These are phyloP conservation scores for Hymenoscyphus fructigenus DNA, from an alignment of 2,329 filamentous ascomycete genomes.

Conservation along the genomic window DNA sequence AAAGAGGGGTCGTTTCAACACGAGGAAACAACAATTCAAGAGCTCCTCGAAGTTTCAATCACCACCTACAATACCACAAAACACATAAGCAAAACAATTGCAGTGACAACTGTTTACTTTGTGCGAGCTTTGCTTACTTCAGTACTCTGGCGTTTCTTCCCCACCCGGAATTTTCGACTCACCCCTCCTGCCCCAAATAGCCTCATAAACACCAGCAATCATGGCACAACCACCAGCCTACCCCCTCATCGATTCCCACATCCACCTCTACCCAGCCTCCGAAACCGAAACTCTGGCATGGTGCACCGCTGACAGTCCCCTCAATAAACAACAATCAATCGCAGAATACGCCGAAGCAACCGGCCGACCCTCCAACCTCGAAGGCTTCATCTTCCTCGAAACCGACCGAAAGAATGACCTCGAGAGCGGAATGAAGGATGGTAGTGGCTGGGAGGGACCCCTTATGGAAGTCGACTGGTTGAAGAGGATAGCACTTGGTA, in stretches of 20 bases:
- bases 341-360: slow-evolving; percentile 34
- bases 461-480: slow-evolving; percentile 72
- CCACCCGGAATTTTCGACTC: neutral
- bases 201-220: neutral
- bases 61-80: neutral
- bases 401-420: slow-evolving; percentile 70
- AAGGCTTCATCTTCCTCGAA: slow-evolving; percentile 81
- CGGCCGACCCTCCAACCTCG: slow-evolving; percentile 43
- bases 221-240: slow-evolving; percentile 35
- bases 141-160: neutral
- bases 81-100: neutral
- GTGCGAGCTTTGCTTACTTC: neutral
- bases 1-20: neutral
- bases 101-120: neutral
- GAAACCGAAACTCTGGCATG: slow-evolving; percentile 69
- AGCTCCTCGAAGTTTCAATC: neutral
- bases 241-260: slow-evolving; percentile 82
- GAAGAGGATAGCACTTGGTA: slow-evolving; percentile 62
- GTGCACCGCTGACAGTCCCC: slow-evolving; percentile 61
- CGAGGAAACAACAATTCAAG: neutral
- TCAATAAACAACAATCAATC: slow-evolving; percentile 31
- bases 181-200: neutral
- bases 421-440: slow-evolving; percentile 45
- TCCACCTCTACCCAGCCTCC: slow-evolving; percentile 77
- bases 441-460: slow-evolving; percentile 63